phyloP scores from a whole-genome alignment of 495 filamentous ascomycete genomes.

The Barbatosphaeria neglecta region DNA sequence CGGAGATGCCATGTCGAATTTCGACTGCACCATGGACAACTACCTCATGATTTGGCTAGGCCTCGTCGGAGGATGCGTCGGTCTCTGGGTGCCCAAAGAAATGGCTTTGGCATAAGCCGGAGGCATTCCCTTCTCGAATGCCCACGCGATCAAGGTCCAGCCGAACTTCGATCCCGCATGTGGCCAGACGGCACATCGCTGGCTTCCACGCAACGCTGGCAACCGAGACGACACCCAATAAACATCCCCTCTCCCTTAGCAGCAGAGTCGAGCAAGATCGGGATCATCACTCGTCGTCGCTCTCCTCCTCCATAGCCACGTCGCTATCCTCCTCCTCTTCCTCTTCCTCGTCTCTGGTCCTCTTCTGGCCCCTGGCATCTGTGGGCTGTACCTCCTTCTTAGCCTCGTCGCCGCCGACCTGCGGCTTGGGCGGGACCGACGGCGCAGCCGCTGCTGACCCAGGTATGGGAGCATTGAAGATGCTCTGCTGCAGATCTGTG shows the following conservation, averaged over 20 bases:
- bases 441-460: constrained; percentile 26
- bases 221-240: no score
- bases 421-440: constrained; percentile 26
- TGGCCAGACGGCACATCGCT: no score
- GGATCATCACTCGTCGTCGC: constrained; percentile 42
- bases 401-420: constrained; percentile 21
- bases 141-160: no score
- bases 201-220: no score
- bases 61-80: constrained; percentile 59
- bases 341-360: constrained; percentile 57
- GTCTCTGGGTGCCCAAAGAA: constrained; percentile 54
- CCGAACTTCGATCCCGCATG: no score
- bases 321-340: constrained; percentile 42
- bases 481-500: constrained; percentile 69
- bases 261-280: background rate
- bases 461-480: constrained; percentile 60
- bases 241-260: no score
- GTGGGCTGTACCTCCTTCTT: constrained; percentile 32
- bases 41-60: constrained; percentile 79
- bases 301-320: constrained; percentile 64
- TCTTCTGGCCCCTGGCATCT: constrained; percentile 45
- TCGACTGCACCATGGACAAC: constrained; percentile 42
- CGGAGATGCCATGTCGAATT: constrained; percentile 58
- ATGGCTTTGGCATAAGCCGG: constrained; percentile 26
- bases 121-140: no score